Evolutionary conservation across 2,329 filamentous ascomycete genomes (phyloP), one percentile per base, ranked within the genome.

Genomic region (Cladosporium sp.): DNA sequence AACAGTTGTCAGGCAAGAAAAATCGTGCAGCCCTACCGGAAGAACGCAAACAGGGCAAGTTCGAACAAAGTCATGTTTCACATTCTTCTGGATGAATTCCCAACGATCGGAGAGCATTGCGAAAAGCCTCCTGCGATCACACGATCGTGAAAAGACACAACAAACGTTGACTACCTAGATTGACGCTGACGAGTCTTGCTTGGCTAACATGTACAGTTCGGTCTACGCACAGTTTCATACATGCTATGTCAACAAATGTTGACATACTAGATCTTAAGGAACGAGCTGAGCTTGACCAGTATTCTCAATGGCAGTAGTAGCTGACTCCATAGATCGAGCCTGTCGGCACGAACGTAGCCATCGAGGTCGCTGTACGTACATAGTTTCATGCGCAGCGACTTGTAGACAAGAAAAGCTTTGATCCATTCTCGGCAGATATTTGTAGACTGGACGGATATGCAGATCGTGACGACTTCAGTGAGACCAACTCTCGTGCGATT

Each of bases 31-130:
- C 39, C 39, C 39, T 46, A 13, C 8, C 39, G n/a, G n/a, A 8
- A 21, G 39, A 46, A 46, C 39, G 39, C 39, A 46, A 46, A n/a
- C 39, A 46, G 39, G 39, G 39, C 36, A 53, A 53, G 25, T 30
- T 28, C 23, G 49, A 54, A 11, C 30, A 28, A 54, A 54, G 51
- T 32, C 51, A 32, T 54, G 51, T 54, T 54, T 54, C 51, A 54
- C 51, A n/a, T 54, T 54, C 28, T 54, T 51, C 51, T 32, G 18
- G n/a, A 54, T 30, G n/a, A 10, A 11, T 46, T n/a, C 39, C 21
- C 39, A 46, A 46, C n/a, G 39, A 46, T 46, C 39, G 39, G 39
- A 46, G 39, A 46, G 39, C n/a, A n/a, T n/a, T 23, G 39, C 39
- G 39, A 43, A 46, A 43, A 11, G n/a, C 11, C 39, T 4, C 7